Evolutionary conservation across 2,329 filamentous ascomycete species (phyloP).

Genomic region (Tolypocladium tundrense): DNA sequence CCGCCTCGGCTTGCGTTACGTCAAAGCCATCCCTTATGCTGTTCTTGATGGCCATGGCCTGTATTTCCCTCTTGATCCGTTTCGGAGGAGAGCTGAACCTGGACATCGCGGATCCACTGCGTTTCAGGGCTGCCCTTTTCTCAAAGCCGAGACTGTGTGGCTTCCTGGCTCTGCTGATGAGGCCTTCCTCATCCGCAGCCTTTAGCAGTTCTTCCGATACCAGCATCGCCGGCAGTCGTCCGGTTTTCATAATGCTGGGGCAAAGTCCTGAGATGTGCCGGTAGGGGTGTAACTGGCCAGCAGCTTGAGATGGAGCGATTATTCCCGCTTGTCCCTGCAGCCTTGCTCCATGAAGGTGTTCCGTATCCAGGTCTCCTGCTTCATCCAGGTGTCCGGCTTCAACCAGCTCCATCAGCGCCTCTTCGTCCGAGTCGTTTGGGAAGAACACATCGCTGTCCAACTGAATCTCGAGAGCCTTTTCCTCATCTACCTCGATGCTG

Average conservation of each 20-base stretch:
- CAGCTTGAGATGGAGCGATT: neutral
- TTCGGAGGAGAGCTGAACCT: neutral
- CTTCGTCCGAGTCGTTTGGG: constrained; percentile 43
- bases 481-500: constrained; percentile 56
- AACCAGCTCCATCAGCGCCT: constrained; percentile 23
- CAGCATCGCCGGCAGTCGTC: constrained; percentile 24
- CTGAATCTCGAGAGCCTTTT: constrained; percentile 37
- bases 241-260: constrained; percentile 30
- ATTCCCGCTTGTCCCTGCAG: neutral
- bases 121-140: constrained; percentile 8
- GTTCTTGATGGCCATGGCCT: neutral
- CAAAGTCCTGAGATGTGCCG: constrained; percentile 23
- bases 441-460: constrained; percentile 38
- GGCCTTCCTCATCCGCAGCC: constrained; percentile 27
- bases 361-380: neutral
- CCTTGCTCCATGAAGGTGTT: neutral
- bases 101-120: neutral
- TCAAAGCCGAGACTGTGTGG: constrained; percentile 13
- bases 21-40: neutral
- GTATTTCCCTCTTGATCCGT: neutral
- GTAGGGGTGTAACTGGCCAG: neutral
- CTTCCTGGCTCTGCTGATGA: constrained; percentile 12
- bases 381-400: neutral
- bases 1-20: neutral
- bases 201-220: constrained; percentile 27